A percentile compares a stretch with the other conserved stretches of the same genome.
Evolutionary conservation across 805 yeast genomes (phyloP).

Genomic region (Metschnikowia cubensis): DNA sequence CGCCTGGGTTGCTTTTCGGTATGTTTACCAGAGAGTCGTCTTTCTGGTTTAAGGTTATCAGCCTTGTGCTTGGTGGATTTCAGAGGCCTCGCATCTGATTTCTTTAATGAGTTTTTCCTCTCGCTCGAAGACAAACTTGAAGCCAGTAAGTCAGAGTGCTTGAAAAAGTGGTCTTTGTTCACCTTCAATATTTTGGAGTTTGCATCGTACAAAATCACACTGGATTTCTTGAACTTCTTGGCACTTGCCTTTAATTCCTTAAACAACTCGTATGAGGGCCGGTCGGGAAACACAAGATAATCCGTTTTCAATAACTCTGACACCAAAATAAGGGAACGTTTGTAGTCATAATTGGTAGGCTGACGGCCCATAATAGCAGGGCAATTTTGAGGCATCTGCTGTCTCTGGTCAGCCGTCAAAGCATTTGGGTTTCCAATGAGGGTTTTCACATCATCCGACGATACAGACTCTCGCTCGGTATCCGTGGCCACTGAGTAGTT

Average conservation of each 20-base stretch:
- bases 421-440: constrained; percentile 1
- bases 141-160: neutral
- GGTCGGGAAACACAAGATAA: constrained; percentile 28
- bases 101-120: neutral
- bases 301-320: constrained; percentile 29
- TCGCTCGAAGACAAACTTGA: neutral
- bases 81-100: neutral
- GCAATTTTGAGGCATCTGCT: neutral
- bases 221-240: constrained; percentile 23
- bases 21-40: neutral
- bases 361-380: constrained; percentile 19
- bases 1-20: neutral
- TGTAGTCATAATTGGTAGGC: constrained; percentile 22
- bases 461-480: constrained; percentile 2
- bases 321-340: constrained; percentile 30
- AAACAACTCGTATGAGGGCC: constrained; percentile 28
- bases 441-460: constrained; percentile 3
- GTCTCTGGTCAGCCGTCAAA: neutral
- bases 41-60: neutral
- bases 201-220: constrained; percentile 18
- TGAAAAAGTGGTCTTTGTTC: neutral
- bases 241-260: constrained; percentile 22
- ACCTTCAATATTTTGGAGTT: constrained; percentile 16
- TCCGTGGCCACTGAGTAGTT: constrained; percentile 1
- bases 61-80: neutral